Conservation (phyloP, 2,329 filamentous ascomycete genomes). For the Nothopassalora personata region DNA sequence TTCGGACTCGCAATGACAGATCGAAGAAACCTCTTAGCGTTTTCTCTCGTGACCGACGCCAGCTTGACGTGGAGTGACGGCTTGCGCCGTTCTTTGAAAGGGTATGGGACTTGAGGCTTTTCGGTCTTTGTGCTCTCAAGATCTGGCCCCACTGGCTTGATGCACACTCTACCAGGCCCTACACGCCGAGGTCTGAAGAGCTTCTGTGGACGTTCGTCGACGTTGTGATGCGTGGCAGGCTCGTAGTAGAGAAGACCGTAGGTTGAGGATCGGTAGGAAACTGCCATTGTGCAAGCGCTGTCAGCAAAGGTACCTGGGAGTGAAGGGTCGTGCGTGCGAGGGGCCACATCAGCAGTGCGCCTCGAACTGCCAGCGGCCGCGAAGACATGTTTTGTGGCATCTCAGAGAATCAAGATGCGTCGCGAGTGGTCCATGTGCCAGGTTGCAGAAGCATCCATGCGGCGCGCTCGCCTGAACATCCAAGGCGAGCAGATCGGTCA, state of each 20-base stretch:
- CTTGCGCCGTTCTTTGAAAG: conserved; percentile 11
- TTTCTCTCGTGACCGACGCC: conserved; percentile 44
- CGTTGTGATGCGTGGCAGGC: conserved; percentile 18
- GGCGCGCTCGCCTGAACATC: conserved; percentile 13
- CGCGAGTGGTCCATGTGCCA: conserved; percentile 10
- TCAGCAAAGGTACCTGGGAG: conserved; percentile 9
- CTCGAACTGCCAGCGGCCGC: neutral
- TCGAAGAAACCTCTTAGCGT: conserved; percentile 47
- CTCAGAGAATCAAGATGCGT: conserved; percentile 4
- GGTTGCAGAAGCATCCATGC: conserved; percentile 18
- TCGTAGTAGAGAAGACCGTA: conserved; percentile 24
- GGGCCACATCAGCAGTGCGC: conserved; percentile 2
- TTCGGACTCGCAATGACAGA: conserved; percentile 36
- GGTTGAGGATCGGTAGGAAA: conserved; percentile 21
- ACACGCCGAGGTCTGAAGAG: conserved; percentile 50
- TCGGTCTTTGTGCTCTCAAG: conserved; percentile 27
- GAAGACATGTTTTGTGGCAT: conserved; percentile 9
- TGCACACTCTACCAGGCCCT: conserved; percentile 54
- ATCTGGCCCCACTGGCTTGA: conserved; percentile 48
- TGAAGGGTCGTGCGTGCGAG: conserved; percentile 5
- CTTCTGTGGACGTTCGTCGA: conserved; percentile 17
- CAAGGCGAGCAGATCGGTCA: conserved; percentile 15
- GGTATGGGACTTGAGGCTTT: conserved; percentile 7
- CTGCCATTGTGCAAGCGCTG: conserved; percentile 18
- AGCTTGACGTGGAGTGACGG: conserved; percentile 36